phyloP scores from a whole-genome alignment of 2,329 filamentous ascomycete species.

The Xylariaceae sp. region DNA sequence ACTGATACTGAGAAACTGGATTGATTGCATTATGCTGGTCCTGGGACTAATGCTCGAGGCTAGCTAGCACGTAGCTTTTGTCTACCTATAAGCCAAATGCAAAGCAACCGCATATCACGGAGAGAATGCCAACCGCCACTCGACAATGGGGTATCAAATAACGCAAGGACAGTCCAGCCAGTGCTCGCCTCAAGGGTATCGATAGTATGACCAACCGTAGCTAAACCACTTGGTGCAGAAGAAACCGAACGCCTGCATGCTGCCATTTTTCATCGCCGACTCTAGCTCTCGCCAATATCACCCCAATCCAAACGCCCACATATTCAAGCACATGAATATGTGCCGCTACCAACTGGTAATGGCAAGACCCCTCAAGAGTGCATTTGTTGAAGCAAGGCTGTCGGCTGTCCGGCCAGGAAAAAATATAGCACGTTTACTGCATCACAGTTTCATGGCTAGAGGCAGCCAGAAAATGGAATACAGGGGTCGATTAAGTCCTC shows the following conservation, averaged over 20 bases:
- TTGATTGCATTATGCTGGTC: constrained; percentile 5
- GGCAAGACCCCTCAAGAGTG: neutral
- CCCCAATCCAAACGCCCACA: constrained; percentile 6
- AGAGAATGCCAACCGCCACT: neutral
- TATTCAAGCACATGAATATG: constrained; percentile 8
- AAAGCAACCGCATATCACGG: neutral
- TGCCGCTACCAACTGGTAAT: constrained; percentile 8
- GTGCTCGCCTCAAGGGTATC: constrained; percentile 23
- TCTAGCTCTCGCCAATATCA: constrained; percentile 7
- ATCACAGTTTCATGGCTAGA: constrained; percentile 19
- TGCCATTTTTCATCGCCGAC: constrained; percentile 9
- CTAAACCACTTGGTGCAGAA: constrained; percentile 28
- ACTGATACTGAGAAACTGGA: neutral
- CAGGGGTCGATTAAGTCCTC: constrained; percentile 12
- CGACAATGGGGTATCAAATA: neutral
- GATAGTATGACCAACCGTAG: constrained; percentile 10
- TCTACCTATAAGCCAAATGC: constrained; percentile 10
- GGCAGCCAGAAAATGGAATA: constrained; percentile 18
- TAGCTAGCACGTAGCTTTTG: constrained; percentile 1
- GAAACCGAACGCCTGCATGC: constrained; percentile 21
- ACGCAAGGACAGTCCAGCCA: neutral
- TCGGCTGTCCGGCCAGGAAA: constrained; percentile 19
- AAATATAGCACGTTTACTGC: constrained; percentile 14
- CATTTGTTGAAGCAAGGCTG: constrained; percentile 8
- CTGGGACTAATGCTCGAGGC: neutral